Conservation (phyloP, 2,329 filamentous ascomycete genomes). For the Penicillium sumatraense region DNA sequence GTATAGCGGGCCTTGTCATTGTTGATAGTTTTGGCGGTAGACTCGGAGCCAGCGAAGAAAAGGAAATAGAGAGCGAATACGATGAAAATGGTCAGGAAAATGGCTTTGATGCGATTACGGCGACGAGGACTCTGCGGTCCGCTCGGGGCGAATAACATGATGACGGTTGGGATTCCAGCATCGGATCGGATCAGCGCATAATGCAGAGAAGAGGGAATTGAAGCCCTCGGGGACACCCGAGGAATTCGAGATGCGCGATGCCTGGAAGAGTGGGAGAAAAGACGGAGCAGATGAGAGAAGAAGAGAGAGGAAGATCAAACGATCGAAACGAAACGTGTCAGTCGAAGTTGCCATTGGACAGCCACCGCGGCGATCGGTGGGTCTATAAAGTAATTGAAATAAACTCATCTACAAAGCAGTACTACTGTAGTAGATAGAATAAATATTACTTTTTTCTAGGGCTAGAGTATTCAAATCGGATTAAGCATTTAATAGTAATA, state of each 20-base stretch:
- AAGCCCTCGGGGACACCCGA: not conserved
- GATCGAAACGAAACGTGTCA: slow-evolving; percentile 12
- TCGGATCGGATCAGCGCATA: slow-evolving; percentile 21
- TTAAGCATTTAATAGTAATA: too few species aligned
- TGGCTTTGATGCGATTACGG: slow-evolving; percentile 39
- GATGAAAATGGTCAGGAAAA: slow-evolving; percentile 38
- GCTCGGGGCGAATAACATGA: slow-evolving; percentile 40
- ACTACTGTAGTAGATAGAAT: too few species aligned
- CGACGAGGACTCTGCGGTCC: slow-evolving; percentile 40
- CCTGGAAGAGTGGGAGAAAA: not conserved
- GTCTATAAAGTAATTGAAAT: not conserved
- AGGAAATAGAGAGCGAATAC: slow-evolving; percentile 38
- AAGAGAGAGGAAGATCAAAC: too few species aligned
- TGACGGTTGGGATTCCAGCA: slow-evolving; percentile 12
- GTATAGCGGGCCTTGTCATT: slow-evolving; percentile 24
- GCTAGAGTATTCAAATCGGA: too few species aligned
- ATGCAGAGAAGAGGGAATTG: not conserved
- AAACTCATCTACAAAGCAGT: too few species aligned
- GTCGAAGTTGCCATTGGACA: not conserved
- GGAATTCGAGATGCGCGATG: not conserved
- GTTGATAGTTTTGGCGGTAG: slow-evolving; percentile 15
- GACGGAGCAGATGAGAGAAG: not conserved
- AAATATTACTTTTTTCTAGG: too few species aligned
- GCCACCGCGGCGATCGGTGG: slow-evolving; percentile 15
- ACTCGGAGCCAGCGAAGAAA: slow-evolving; percentile 32